Base-by-base conservation (phyloP, 2,329 filamentous ascomycete species). In the Cucurbitaria berberidis region DNA sequence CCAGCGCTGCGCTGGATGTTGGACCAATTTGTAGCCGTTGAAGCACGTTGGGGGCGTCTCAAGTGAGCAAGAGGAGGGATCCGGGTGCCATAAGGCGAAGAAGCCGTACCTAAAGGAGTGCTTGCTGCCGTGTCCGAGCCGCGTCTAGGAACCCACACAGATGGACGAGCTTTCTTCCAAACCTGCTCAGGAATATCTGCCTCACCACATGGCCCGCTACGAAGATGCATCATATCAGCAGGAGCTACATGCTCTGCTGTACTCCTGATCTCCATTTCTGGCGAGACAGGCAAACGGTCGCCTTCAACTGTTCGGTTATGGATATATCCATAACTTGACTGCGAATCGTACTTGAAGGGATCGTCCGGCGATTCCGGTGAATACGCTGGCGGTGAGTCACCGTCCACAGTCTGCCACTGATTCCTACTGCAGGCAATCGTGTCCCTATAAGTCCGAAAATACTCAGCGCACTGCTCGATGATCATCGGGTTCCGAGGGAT, bases 91-190 rank as follows among this genome's bases (percentile, higher is more conserved):
- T 15, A 9, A 3, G 26, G 1, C 16, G 16, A 2, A 5, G 29
- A 11, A 27, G 45, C 26, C 2, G 49, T 48, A 7, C 63, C 63
- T 18, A 67, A 34, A 2, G 60, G 62, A 4, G 63, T 67, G 40
- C 57, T 65, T 3, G 35, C 15, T 3, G 16, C 15, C 1, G 60
- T 55, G 5, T 45, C 49, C 1, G 10, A 21, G 1, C 18, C 19
- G 3, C 32, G 8, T 13, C 16, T 21, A 21, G 27, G 11, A 2
- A 29, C 24, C 16, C 49, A 62, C 2, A 60, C 11, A 13, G 57
- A 63, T 7, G 62, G 55, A 26, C 57, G 58, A 21, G 50, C 53
- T 3, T 42, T 40, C 4, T 48, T 36, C 63, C 63, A 67, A 3
- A 65, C 53, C 8, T 42, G 5, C 34, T 47, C 19, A 3, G 60